Evolutionary conservation across 2,329 filamentous ascomycete species (phyloP).

Genomic region (Microdochium nivale): DNA sequence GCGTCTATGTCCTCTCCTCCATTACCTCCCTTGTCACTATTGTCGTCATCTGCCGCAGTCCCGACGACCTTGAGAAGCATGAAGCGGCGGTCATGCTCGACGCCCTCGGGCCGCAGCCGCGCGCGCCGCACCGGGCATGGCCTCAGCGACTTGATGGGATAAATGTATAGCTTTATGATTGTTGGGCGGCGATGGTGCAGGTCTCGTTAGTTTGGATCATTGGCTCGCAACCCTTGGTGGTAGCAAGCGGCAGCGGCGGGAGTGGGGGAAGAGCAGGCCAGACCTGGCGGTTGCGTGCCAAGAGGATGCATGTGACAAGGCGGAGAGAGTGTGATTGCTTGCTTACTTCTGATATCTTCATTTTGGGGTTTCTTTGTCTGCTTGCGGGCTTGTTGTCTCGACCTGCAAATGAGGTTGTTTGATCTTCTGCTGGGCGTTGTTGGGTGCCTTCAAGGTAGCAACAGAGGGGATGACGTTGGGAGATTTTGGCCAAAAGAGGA

Average conservation of each 20-base stretch:
- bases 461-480: no score
- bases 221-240: no score
- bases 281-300: no score
- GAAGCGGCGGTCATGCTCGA: constrained; percentile 59
- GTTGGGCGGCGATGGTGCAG: no score
- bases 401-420: neutral
- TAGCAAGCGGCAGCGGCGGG: no score
- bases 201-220: no score
- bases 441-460: no score
- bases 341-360: constrained; percentile 12
- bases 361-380: constrained; percentile 1
- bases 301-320: no score
- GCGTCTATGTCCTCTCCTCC: constrained; percentile 4
- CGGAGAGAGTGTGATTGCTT: neutral
- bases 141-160: constrained; percentile 67
- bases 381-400: neutral
- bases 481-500: no score
- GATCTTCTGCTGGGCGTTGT: no score
- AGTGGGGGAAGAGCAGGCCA: no score
- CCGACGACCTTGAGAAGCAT: constrained; percentile 53
- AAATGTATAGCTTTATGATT: constrained; percentile 66
- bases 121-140: constrained; percentile 45
- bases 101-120: constrained; percentile 50
- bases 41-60: constrained; percentile 7
- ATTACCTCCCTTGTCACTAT: neutral